Evolutionary conservation across 192 early-diverging fungal genomes (phyloP).

Genomic region (Coemansia sp.): DNA sequence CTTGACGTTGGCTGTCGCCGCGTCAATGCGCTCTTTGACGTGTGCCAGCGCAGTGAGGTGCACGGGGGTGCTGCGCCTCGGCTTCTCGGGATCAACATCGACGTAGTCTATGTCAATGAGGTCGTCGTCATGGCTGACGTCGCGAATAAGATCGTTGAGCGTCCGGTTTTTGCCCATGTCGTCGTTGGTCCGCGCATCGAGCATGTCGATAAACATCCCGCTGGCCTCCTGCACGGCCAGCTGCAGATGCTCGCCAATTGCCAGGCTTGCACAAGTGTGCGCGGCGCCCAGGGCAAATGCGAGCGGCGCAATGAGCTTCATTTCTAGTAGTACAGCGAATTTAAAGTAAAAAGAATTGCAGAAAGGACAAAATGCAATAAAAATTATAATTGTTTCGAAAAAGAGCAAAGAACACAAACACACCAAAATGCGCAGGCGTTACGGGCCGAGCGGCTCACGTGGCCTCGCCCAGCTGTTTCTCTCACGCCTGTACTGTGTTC

Average conservation of each 20-base stretch:
- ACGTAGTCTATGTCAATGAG: conserved; percentile 45
- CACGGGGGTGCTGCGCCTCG: conserved; percentile 39
- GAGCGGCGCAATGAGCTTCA: conserved; percentile 1
- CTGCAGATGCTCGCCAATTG: conserved; percentile 21
- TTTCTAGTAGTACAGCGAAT: conserved; percentile 17
- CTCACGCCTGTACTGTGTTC: too few relatives aligned
- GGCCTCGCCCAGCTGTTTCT: too few relatives aligned
- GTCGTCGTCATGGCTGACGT: conserved; percentile 48
- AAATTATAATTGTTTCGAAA: too few relatives aligned
- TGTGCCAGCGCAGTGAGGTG: conserved; percentile 44
- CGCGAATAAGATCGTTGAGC: conserved; percentile 48
- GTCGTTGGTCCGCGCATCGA: background rate
- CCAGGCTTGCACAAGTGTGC: conserved; percentile 14
- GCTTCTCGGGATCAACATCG: conserved; percentile 43
- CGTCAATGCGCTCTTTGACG: conserved; percentile 42
- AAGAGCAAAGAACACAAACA: too few relatives aligned
- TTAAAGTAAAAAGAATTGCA: too few relatives aligned
- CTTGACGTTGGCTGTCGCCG: conserved; percentile 45
- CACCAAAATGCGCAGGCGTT: too few relatives aligned
- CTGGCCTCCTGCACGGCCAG: conserved; percentile 41
- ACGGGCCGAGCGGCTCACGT: too few relatives aligned
- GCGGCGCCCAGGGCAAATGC: conserved; percentile 9
- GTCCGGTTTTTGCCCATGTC: conserved; percentile 44
- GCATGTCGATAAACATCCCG: conserved; percentile 27
- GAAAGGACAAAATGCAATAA: too few relatives aligned